These are phyloP conservation scores for Hypoxylon fragiforme DNA, from an alignment of 495 filamentous ascomycete genomes.

Conservation along the genomic window DNA sequence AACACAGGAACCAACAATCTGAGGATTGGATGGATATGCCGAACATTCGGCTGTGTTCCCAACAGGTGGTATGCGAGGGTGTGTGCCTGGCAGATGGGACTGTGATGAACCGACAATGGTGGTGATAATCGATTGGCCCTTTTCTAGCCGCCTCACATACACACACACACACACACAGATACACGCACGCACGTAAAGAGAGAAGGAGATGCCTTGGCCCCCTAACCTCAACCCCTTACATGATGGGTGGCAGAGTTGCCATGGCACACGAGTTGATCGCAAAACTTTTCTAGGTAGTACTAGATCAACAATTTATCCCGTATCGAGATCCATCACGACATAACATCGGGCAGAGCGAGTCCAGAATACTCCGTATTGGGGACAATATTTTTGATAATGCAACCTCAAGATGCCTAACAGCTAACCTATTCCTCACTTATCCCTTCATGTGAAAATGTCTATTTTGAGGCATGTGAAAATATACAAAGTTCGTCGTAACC, in stretches of 20 bases:
- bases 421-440: constrained; percentile 3
- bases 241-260: constrained; percentile 3
- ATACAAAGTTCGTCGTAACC: too few relatives aligned
- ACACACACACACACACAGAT: too few relatives aligned
- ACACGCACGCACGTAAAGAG: too few relatives aligned
- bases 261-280: constrained; percentile 3
- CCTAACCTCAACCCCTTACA: constrained; percentile 17
- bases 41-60: constrained; percentile 18
- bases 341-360: constrained; percentile 3
- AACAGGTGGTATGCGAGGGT: constrained; percentile 5
- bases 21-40: constrained; percentile 20
- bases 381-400: constrained; percentile 16
- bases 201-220: constrained; percentile 3
- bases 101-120: constrained; percentile 17
- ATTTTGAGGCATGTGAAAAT: constrained; percentile 15
- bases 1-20: constrained; percentile 23
- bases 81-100: constrained; percentile 22
- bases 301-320: background rate
- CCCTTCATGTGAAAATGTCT: constrained; percentile 12
- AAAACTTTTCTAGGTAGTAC: constrained; percentile 7
- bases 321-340: constrained; percentile 15
- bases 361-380: background rate
- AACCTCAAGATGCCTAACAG: constrained; percentile 14
- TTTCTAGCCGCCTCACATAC: constrained; percentile 17
- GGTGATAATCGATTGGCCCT: constrained; percentile 19